A percentile compares a stretch with the other conserved stretches of the same genome.
phyloP scores from a whole-genome alignment of 1,139 yeast genomes.

The Blastobotrys elegans region DNA sequence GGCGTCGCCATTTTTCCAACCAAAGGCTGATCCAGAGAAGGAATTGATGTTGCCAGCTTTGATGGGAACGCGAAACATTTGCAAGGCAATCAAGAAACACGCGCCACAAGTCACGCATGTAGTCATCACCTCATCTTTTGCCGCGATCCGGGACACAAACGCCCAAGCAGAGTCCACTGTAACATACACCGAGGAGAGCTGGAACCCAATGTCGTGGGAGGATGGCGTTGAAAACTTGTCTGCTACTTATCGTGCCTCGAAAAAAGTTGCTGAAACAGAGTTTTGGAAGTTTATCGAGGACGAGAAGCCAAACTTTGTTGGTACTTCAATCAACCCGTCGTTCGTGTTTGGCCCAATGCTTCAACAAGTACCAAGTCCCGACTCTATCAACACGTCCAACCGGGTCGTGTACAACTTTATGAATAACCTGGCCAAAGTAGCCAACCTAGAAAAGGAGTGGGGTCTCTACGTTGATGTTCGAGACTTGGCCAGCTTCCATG shows the following conservation, averaged over 20 bases:
- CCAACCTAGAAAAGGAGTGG: conserved; percentile 33
- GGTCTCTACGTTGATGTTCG: conserved; percentile 34
- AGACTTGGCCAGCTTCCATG: conserved; percentile 50
- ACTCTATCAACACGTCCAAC: conserved; percentile 30
- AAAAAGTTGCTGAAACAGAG: conserved; percentile 15
- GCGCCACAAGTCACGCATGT: conserved; percentile 2
- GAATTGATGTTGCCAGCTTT: conserved; percentile 45
- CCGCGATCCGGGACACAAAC: neutral
- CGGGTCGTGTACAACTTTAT: conserved; percentile 19
- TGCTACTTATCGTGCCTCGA: conserved; percentile 13
- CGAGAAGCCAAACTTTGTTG: conserved; percentile 36
- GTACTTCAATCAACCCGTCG: conserved; percentile 44
- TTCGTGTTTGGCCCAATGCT: conserved; percentile 46
- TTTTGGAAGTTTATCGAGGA: conserved; percentile 14
- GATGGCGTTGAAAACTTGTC: neutral
- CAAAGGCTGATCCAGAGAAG: conserved; percentile 39
- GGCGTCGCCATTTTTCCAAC: conserved; percentile 45
- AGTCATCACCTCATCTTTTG: neutral
- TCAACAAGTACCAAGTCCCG: conserved; percentile 21
- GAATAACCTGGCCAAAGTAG: no score
- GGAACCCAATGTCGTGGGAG: conserved; percentile 44
- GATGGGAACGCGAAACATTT: conserved; percentile 44
- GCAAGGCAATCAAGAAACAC: conserved; percentile 27
- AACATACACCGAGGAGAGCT: conserved; percentile 32
- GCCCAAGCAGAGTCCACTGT: neutral